Evolutionary conservation across 306 rosid genomes (phyloP), one percentile per base, ranked within the genome.

Genomic region (Senna tora): DNA sequence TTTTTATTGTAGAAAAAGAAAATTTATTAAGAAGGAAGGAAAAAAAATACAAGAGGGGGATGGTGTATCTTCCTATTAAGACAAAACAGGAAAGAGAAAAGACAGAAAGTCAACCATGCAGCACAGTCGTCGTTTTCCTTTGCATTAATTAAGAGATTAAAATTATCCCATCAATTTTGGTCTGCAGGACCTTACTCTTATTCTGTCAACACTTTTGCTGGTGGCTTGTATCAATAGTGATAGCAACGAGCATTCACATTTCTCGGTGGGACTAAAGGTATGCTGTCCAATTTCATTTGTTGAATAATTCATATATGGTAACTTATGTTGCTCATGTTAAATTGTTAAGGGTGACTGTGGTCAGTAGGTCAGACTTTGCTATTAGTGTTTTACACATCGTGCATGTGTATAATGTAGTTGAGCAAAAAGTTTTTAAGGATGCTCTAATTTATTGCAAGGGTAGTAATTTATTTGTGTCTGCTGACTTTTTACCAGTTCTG

Each of bases 211-310:
- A 22, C 96, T 93, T 65, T 87, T 93, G 64, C 89, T 93, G 0
- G 98, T 88, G 81, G 90, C 88, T 78, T 84, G 86, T 76, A 72
- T 87, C 52, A 86, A 89, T 79, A 89, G 68, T 71, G 94, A 93
- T 67, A 85, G 76, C 87, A 90, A 88, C 65, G 98, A 90, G 34
- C 83, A 84, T 42, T 80, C 96, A 70, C 88, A 73, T 86, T 88
- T 86, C 73, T 88, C 96, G 32, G 81, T 84, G 72, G 97, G 92
- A 73, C 80, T 93, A 73, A 93, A 90, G 98, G 98, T 93, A 65
- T 52, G 41, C 61, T 65, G 39, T 50, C 10, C 16, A 20, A 70
- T 25, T 66, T 78, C 28, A 20, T 72, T 59, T 68, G 56, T 65
- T 38, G 49, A 73, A 49, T 71, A 71, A n/a, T 70, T 77, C 71